Conservation (phyloP, 2,329 filamentous ascomycete species). For the Tothia fuscella region DNA sequence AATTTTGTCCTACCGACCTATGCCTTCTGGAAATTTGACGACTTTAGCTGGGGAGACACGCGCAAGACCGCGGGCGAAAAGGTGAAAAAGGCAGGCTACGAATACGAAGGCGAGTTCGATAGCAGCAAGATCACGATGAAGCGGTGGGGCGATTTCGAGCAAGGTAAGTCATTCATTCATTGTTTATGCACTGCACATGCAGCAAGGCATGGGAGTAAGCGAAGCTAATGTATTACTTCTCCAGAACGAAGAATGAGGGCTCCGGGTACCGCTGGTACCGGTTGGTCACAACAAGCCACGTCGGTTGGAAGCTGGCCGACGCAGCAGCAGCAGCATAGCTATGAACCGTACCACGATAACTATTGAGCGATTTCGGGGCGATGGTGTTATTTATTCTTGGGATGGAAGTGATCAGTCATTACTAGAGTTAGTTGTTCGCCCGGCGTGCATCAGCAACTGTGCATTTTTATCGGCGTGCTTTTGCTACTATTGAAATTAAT, state of each 20-base stretch:
- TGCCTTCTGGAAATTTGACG: conserved; percentile 99
- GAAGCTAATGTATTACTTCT: not conserved
- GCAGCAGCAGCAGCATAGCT: conserved; percentile 22
- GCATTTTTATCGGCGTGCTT: no score
- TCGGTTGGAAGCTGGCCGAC: conserved; percentile 21
- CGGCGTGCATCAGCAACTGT: no score
- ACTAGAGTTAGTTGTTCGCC: no score
- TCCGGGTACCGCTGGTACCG: conserved; percentile 20
- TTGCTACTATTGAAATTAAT: no score
- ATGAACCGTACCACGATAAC: conserved; percentile 28
- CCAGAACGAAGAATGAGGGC: conserved; percentile 32
- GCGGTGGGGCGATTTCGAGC: conserved; percentile 94
- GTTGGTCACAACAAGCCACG: conserved; percentile 25
- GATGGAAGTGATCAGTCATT: no score
- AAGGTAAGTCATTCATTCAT: conserved; percentile 31
- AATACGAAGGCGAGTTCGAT: conserved; percentile 92
- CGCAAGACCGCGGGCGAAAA: conserved; percentile 88
- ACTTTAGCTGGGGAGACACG: conserved; percentile 98
- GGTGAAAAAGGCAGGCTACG: conserved; percentile 74
- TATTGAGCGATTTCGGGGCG: not conserved
- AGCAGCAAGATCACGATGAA: conserved; percentile 99
- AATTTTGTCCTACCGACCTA: conserved; percentile 93
- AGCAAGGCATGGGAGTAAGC: no score
- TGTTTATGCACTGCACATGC: not conserved
- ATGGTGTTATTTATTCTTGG: conserved; percentile 12